Base-by-base conservation (phyloP, 441 rosid genomes). In the Omphalea diandra region DNA sequence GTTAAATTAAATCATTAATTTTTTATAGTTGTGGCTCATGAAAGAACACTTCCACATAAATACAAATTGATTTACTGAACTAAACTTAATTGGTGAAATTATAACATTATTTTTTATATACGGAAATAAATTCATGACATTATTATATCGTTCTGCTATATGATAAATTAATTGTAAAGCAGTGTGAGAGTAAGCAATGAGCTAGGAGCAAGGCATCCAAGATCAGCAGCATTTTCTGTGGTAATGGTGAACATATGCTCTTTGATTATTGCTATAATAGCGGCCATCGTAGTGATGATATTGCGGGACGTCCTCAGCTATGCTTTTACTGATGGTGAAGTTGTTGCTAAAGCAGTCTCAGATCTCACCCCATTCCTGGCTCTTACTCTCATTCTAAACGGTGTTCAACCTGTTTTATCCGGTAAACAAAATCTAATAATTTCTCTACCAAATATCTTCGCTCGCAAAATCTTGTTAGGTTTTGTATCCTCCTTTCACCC, bases 111-210 rank as follows among this genome's bases (percentile, higher is more conserved):
- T n/a, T n/a, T n/a, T n/a, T n/a, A n/a, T n/a, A n/a, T n/a, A n/a
- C n/a, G n/a, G n/a, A n/a, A n/a, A n/a, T n/a, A n/a, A n/a, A n/a
- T n/a, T n/a, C n/a, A n/a, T n/a, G n/a, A n/a, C n/a, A n/a, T n/a
- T n/a, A n/a, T n/a, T n/a, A n/a, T n/a, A n/a, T n/a, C n/a, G n/a
- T n/a, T n/a, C n/a, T n/a, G n/a, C n/a, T n/a, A n/a, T n/a, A 14
- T 46, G 17, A 46, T 20, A 46, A 46, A 44, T 15, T 15, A 15
- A 46, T n/a, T n/a, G n/a, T n/a, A 41, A 41, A 41, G 11, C 77
- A 85, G 85, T 62, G 87, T 81, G 26, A 81, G 84, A 10, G 87
- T 83, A 33, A 75, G 87, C 82, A 83, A 85, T 54, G 89, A 85
- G 72, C 63, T 81, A 0, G 89, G 89, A 24, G 87, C 87, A 0